phyloP scores from a whole-genome alignment of 768 basidiomycete species.

The Boletus huronensis region DNA sequence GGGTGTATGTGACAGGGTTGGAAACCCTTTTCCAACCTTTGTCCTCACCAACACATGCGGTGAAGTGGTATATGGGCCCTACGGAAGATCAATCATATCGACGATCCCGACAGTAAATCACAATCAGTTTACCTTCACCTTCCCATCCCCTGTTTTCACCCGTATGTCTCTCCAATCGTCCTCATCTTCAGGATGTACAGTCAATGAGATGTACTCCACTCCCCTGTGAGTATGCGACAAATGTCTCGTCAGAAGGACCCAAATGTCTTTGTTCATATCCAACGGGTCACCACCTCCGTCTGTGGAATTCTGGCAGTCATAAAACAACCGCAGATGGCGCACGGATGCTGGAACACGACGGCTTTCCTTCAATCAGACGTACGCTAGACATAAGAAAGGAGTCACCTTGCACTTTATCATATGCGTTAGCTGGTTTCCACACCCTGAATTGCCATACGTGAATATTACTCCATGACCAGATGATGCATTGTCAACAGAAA shows the following conservation, averaged over 20 bases:
- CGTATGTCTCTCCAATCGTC: constrained; percentile 23
- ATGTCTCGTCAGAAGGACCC: constrained; percentile 82
- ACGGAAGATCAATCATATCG: constrained; percentile 11
- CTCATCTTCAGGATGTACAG: constrained; percentile 41
- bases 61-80: constrained; percentile 44
- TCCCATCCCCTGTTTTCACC: constrained; percentile 31
- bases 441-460: constrained; percentile 18
- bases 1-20: constrained; percentile 2
- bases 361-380: background rate
- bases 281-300: background rate
- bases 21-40: constrained; percentile 23
- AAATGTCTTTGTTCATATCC: constrained; percentile 50
- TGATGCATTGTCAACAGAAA: background rate
- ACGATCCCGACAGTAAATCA: background rate
- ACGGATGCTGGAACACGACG: constrained; percentile 32
- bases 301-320: constrained; percentile 18
- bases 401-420: constrained; percentile 31
- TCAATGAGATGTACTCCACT: constrained; percentile 67
- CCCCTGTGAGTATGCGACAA: constrained; percentile 53
- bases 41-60: constrained; percentile 39
- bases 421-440: constrained; percentile 46
- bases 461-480: background rate
- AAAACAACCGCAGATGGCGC: constrained; percentile 41
- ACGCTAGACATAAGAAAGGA: constrained; percentile 17
- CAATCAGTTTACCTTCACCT: constrained; percentile 35